These are phyloP conservation scores for Naematelia aurantialba DNA, from an alignment of 768 basidiomycete species.

Conservation along the genomic window DNA sequence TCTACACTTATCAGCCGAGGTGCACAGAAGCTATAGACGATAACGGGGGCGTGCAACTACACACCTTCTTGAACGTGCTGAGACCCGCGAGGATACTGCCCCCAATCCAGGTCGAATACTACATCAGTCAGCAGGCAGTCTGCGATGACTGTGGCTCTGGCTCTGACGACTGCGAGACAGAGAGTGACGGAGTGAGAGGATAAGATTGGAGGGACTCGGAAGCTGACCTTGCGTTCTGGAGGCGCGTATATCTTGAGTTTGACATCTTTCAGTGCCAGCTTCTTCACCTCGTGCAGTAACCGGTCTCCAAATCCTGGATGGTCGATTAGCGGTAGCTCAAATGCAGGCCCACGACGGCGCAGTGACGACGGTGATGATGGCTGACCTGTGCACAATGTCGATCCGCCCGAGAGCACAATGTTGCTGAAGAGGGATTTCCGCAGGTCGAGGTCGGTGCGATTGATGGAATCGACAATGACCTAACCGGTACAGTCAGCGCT, in stretches of 20 bases:
- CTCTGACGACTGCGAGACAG: no score
- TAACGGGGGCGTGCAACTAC: constrained; percentile 7
- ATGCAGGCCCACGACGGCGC: no score
- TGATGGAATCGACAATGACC: constrained; percentile 97
- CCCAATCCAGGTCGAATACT: constrained; percentile 58
- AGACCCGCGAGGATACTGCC: constrained; percentile 94
- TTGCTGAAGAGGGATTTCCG: constrained; percentile 93
- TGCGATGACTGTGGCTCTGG: background rate
- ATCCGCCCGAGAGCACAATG: constrained; percentile 93
- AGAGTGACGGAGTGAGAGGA: no score
- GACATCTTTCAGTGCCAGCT: constrained; percentile 78
- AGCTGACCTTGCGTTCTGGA: constrained; percentile 78
- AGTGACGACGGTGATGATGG: background rate
- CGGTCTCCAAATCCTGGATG: constrained; percentile 85
- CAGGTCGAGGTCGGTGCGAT: constrained; percentile 90
- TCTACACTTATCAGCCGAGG: constrained; percentile 56
- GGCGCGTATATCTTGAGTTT: constrained; percentile 99
- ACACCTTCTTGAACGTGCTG: constrained; percentile 94
- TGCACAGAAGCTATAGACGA: constrained; percentile 9
- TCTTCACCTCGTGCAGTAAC: constrained; percentile 92
- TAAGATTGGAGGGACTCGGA: background rate
- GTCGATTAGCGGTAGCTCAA: constrained; percentile 8
- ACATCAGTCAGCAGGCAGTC: constrained; percentile 7
- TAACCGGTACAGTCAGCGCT: constrained; percentile 92
- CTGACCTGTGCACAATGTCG: constrained; percentile 87